Conservation (phyloP, 129 eudicot genomes). For the Centrapalus pauciflorus region DNA sequence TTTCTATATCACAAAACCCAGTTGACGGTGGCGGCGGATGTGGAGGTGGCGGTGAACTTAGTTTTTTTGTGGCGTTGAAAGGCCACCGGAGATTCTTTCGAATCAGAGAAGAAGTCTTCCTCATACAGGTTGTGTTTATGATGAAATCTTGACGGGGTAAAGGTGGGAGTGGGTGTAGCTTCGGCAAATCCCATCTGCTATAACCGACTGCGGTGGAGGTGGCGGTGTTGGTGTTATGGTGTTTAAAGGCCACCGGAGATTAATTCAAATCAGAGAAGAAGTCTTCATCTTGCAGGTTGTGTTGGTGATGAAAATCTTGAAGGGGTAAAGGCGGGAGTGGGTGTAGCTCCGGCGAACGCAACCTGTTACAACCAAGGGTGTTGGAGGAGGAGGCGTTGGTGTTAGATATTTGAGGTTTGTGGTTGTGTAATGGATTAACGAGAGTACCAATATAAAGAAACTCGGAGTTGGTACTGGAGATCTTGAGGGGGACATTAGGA, state of each 20-base stretch:
- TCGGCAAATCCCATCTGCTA: conserved; percentile 63
- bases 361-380: conserved; percentile 15
- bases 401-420: not conserved
- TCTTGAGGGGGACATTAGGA: conserved; percentile 27
- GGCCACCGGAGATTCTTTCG: conserved; percentile 43
- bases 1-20: conserved; percentile 5
- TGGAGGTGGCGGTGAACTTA: no score
- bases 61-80: no score
- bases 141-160: conserved; percentile 44
- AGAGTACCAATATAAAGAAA: conserved; percentile 67
- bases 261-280: conserved; percentile 58
- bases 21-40: conserved; percentile 37
- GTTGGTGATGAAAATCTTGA: conserved; percentile 15
- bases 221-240: conserved; percentile 24
- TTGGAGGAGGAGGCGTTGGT: conserved; percentile 3
- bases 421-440: conserved; percentile 25
- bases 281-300: conserved; percentile 14
- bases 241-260: conserved; percentile 33
- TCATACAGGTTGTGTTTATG: not conserved
- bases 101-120: conserved; percentile 53
- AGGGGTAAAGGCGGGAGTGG: conserved; percentile 91
- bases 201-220: conserved; percentile 31
- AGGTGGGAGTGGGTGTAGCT: conserved; percentile 91
- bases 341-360: conserved; percentile 86
- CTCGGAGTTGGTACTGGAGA: conserved; percentile 53